Percentiles rank a stretch among this genome's conserved stretches.
phyloP scores from a whole-genome alignment of 345 rosid genomes.

The Salix brachista region DNA sequence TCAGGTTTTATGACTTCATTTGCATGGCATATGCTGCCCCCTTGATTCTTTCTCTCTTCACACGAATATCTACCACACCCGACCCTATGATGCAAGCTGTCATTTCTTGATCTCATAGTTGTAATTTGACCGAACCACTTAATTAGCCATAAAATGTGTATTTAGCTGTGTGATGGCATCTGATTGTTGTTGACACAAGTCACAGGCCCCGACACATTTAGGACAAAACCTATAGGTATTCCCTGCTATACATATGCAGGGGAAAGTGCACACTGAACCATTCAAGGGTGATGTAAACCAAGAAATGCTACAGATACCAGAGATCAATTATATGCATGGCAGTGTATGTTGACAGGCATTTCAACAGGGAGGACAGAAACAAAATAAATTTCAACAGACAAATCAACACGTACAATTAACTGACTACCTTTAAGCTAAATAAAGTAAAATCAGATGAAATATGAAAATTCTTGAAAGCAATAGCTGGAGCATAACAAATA shows the following conservation, averaged over 20 bases:
- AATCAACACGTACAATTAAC: background rate
- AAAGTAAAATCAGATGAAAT: background rate
- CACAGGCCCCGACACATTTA: background rate
- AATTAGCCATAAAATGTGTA: background rate
- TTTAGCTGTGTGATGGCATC: background rate
- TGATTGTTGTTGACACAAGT: background rate
- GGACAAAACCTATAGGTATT: background rate
- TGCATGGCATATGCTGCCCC: background rate
- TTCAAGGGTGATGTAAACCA: background rate
- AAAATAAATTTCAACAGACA: background rate
- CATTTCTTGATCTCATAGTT: background rate
- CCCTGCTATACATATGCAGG: background rate
- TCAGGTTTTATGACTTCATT: background rate
- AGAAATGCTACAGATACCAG: background rate
- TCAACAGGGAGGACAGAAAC: background rate
- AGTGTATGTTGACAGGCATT: background rate
- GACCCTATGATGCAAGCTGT: too few relatives aligned
- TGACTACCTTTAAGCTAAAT: background rate
- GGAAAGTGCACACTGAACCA: background rate
- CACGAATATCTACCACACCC: background rate
- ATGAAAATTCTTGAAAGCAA: background rate
- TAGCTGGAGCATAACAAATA: background rate
- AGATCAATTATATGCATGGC: background rate
- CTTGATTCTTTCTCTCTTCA: background rate
- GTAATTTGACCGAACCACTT: background rate